Conservation (phyloP, 2,329 filamentous ascomycete genomes). For the Thyridium curvatum region DNA sequence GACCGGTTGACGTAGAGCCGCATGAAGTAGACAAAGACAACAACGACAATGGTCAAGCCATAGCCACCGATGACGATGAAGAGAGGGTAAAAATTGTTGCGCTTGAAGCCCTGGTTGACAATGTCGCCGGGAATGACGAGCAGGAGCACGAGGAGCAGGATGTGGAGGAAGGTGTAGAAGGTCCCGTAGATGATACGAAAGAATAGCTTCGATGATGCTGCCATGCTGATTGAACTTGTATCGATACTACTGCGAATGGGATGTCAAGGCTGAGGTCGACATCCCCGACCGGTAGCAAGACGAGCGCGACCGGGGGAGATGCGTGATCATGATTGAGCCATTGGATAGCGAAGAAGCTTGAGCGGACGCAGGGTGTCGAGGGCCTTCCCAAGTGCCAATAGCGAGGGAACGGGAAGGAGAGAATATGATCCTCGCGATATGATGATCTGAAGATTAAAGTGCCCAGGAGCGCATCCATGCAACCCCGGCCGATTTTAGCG, state of each 20-base stretch:
- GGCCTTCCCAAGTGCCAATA: no score
- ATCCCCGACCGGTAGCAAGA: conserved; percentile 2
- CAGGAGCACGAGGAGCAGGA: conserved; percentile 67
- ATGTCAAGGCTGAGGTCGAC: conserved; percentile 5
- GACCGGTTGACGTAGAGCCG: conserved; percentile 83
- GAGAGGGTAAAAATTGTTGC: conserved; percentile 68
- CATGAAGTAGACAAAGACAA: conserved; percentile 71
- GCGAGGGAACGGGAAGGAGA: no score
- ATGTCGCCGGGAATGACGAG: conserved; percentile 75
- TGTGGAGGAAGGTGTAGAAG: conserved; percentile 69
- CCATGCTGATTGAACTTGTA: conserved; percentile 19
- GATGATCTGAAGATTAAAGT: neutral
- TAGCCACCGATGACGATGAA: conserved; percentile 76
- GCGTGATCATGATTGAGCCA: no score
- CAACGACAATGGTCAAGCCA: conserved; percentile 62
- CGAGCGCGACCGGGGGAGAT: no score
- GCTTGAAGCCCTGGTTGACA: conserved; percentile 68
- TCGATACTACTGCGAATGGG: conserved; percentile 2
- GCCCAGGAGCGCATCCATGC: no score
- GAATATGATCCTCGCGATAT: neutral
- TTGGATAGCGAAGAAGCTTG: no score
- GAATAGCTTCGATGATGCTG: conserved; percentile 43
- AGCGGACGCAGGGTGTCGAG: no score
- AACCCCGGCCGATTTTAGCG: no score
- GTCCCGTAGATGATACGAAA: conserved; percentile 78